Percentiles rank a stretch among this genome's conserved stretches.
phyloP scores from a whole-genome alignment of 1,284 basidiomycete genomes.

The Tilletia setariae region DNA sequence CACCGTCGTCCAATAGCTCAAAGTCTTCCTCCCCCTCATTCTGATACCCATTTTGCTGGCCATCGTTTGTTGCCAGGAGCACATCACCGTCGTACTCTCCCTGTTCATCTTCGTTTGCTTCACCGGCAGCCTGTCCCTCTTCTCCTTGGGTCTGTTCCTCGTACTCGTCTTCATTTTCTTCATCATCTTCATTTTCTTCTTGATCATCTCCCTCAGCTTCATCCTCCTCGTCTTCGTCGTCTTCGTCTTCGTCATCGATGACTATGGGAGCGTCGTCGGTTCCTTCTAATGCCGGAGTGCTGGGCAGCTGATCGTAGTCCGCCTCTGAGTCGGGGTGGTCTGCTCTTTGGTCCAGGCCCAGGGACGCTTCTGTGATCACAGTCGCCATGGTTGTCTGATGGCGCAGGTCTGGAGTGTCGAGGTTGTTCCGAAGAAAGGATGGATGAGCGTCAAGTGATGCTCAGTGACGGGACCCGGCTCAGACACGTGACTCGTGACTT shows the following conservation, averaged over 20 bases:
- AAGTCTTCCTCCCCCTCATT: not conserved
- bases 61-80: constrained; percentile 35
- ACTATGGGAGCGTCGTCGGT: not conserved
- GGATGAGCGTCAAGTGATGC: not conserved
- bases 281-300: not conserved
- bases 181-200: constrained; percentile 51
- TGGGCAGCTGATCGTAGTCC: constrained; percentile 55
- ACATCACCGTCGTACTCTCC: not conserved
- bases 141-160: constrained; percentile 41
- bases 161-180: constrained; percentile 25
- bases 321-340: constrained; percentile 30
- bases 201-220: constrained; percentile 1
- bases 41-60: constrained; percentile 34
- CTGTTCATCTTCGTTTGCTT: constrained; percentile 56
- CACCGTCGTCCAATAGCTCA: constrained; percentile 3
- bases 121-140: constrained; percentile 50
- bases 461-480: not conserved
- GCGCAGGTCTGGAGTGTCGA: not conserved
- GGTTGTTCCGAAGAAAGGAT: not conserved
- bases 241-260: not conserved
- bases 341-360: not conserved
- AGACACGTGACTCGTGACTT: constrained; percentile 1
- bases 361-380: no score
- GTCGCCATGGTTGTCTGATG: not conserved
- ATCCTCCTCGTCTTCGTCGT: not conserved